Percentiles rank a stretch among this genome's conserved stretches.
These are phyloP conservation scores for Hippophae rhamnoides DNA, from an alignment of 306 rosid genomes.

Conservation along the genomic window DNA sequence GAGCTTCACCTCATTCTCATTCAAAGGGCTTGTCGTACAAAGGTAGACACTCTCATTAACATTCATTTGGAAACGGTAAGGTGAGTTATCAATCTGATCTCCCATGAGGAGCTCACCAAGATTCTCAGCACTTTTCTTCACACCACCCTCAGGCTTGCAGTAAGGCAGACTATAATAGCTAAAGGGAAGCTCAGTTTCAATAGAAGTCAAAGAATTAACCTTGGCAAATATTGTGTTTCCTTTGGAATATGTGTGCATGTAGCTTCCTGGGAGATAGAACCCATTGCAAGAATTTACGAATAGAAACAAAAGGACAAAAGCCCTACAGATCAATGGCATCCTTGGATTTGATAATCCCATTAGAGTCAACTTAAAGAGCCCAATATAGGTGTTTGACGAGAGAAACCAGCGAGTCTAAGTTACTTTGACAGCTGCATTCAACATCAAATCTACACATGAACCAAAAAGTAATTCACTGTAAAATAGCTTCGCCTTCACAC, in stretches of 20 bases:
- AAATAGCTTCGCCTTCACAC: neutral
- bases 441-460: slow-evolving; percentile 36
- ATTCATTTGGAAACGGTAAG: slow-evolving; percentile 68
- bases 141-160: slow-evolving; percentile 45
- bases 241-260: slow-evolving; percentile 72
- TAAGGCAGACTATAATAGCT: slow-evolving; percentile 86
- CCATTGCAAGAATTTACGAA: slow-evolving; percentile 36
- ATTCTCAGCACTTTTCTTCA: slow-evolving; percentile 91
- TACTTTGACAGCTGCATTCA: slow-evolving; percentile 24
- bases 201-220: slow-evolving; percentile 89
- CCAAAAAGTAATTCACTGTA: neutral
- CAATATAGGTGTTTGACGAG: slow-evolving; percentile 13
- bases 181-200: slow-evolving; percentile 92
- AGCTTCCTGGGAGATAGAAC: slow-evolving; percentile 90
- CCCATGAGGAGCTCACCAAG: slow-evolving; percentile 91
- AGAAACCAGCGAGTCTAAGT: slow-evolving; percentile 18
- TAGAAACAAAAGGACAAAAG: slow-evolving; percentile 22
- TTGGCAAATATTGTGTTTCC: slow-evolving; percentile 50
- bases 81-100: slow-evolving; percentile 81
- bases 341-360: slow-evolving; percentile 39
- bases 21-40: slow-evolving; percentile 54
- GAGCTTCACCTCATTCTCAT: slow-evolving; percentile 64
- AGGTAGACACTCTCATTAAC: slow-evolving; percentile 59
- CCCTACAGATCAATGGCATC: slow-evolving; percentile 24
- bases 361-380: slow-evolving; percentile 14